phyloP scores from a whole-genome alignment of 2,329 filamentous ascomycete genomes.

The Xylariaceae sp. region DNA sequence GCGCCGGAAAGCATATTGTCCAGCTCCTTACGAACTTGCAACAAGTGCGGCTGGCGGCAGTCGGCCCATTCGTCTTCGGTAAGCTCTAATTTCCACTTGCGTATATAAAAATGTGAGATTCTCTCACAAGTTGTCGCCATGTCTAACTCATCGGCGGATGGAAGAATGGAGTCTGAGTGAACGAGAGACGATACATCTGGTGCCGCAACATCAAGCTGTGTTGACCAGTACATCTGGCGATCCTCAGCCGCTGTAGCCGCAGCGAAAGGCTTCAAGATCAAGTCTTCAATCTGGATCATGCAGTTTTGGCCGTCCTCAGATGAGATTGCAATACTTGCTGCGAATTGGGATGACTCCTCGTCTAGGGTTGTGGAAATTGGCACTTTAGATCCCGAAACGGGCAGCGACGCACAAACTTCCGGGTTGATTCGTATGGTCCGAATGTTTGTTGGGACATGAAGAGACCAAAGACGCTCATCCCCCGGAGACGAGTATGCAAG shows the following conservation, averaged over 20 bases:
- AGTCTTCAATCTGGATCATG: slow-evolving; percentile 22
- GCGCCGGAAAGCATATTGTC: slow-evolving; percentile 8
- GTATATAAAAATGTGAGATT: slow-evolving; percentile 26
- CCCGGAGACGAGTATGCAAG: slow-evolving; percentile 16
- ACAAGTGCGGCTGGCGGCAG: slow-evolving; percentile 15
- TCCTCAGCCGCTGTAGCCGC: slow-evolving; percentile 3
- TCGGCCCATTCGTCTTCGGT: slow-evolving; percentile 23
- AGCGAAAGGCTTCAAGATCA: slow-evolving; percentile 15
- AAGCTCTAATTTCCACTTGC: slow-evolving; percentile 21
- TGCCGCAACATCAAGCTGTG: background rate
- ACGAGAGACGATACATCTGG: slow-evolving; percentile 4
- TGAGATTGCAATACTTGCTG: slow-evolving; percentile 10
- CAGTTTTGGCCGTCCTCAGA: slow-evolving; percentile 6
- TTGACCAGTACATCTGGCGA: slow-evolving; percentile 3
- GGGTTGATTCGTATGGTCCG: slow-evolving; percentile 9
- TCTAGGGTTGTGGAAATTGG: background rate
- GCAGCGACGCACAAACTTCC: slow-evolving; percentile 2
- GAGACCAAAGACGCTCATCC: slow-evolving; percentile 21
- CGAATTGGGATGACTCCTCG: slow-evolving; percentile 1
- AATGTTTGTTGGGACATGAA: slow-evolving; percentile 21
- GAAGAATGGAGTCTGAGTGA: no score
- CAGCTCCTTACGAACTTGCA: slow-evolving; percentile 20
- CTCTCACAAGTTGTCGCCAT: slow-evolving; percentile 21
- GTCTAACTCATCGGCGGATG: slow-evolving; percentile 12
- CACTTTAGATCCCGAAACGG: background rate